Evolutionary conservation across 2,329 filamentous ascomycete genomes (phyloP), one percentile per base, ranked within the genome.

Genomic region (Fusarium siculi): DNA sequence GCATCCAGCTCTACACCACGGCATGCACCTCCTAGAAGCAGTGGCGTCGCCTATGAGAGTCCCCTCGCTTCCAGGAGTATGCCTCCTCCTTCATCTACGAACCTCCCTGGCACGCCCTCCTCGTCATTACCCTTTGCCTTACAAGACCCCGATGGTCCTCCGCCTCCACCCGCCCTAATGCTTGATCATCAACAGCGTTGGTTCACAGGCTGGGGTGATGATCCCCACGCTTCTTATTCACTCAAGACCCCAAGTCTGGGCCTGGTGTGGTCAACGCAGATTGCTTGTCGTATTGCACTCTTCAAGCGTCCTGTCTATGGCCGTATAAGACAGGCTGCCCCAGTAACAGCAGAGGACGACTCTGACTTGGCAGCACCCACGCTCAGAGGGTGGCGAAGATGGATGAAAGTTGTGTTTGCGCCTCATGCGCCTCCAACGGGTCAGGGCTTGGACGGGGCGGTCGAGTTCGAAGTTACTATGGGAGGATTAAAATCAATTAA

Each of bases 171-270:
- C 18, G 89, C 91, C 1, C 86, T 98, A 42, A 88, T 90, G 37
- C 88, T 98, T 14, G 92, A 97, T 76, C 93, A 98, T 81, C 96
- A 98, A 82, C 94, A 98, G 81, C 89, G 93, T 47, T 98, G 95
- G 90, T 97, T 98, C 83, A 97, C 95, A 8, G 95, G 96, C 72
- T 98, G 96, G 96, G 95, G 96, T 28, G 93, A 97, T 80, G 87
- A 91, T 63, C 84, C 87, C 21, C 77, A 82, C 32, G 81, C 84
- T 25, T 78, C 82, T 18, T 80, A 84, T 54, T 77, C 82, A 14
- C 83, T 92, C 62, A 98, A 98, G 83, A 97, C 93, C 0, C 96
- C 96, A 0, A 93, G 93, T 11, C 83, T 98, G 30, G 96, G 96
- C 2, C 87, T 97, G 12, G 92, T 97, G 16, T 98, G 96, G 96